phyloP scores from a whole-genome alignment of 305 asterid genomes.

The Withania somnifera region DNA sequence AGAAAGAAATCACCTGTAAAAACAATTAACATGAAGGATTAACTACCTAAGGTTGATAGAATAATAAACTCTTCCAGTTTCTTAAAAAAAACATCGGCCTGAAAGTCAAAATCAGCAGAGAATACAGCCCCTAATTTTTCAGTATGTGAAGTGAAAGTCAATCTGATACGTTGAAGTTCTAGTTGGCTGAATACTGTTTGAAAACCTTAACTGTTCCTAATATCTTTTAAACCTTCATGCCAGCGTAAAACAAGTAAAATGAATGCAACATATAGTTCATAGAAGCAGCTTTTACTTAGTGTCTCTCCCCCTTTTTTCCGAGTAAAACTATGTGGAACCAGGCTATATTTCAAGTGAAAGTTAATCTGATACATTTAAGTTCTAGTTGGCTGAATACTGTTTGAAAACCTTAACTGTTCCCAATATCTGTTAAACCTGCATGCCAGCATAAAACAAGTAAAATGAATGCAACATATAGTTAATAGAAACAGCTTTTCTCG shows the following conservation, averaged over 20 bases:
- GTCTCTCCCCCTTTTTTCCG: not conserved
- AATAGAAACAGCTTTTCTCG: not conserved
- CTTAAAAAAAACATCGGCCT: not conserved
- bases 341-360: not conserved
- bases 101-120: not conserved
- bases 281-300: not conserved
- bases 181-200: not conserved
- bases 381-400: not conserved
- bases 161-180: not conserved
- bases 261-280: not conserved
- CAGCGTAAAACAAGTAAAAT: not conserved
- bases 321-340: not conserved
- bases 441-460: not conserved
- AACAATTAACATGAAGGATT: slow-evolving; percentile 2
- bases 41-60: not conserved
- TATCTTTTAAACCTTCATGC: not conserved
- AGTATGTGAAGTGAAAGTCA: not conserved
- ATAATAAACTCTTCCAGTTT: not conserved
- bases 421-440: not conserved
- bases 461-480: not conserved
- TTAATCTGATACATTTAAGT: not conserved
- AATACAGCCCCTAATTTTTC: not conserved
- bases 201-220: not conserved
- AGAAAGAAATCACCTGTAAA: slow-evolving; percentile 80
- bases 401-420: not conserved